Evolutionary conservation across 345 rosid genomes (phyloP), one percentile per base, ranked within the genome.

Genomic region (Populus pruinosa): DNA sequence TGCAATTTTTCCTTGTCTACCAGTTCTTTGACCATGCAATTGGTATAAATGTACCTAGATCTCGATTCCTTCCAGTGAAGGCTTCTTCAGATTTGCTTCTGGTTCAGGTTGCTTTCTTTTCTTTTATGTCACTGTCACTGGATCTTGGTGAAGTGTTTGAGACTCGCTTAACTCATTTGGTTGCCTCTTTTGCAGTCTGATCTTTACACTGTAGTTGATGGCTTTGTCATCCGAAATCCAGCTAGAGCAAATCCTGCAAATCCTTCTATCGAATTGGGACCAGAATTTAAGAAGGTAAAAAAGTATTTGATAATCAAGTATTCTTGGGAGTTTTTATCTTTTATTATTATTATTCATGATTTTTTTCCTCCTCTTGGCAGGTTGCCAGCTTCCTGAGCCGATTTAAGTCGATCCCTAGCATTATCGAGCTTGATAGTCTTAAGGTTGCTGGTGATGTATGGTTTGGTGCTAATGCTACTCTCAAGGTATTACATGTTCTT

Each of bases 11-110:
- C 71, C 9, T 71, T 83, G 25, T 68, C n/a, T 12, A 70, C 71
- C 81, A 93, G 98, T 93, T 96, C 87, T 96, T 92, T 82, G 97
- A 93, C 76, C 81, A 82, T 72, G 99, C 98, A 10, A 92, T 92
- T 53, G 99, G 98, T 75, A 88, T 86, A 69, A 92, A 93, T 70
- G 98, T 91, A 33, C 98, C 98, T 50, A 91, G 99, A 69, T 91
- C 97, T 53, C 90, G 99, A 65, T 93, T 93, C 88, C 93, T 96
- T 67, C 98, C 95, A 1, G 96, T 96, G 83, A 96, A 93, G 86
- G 92, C 99, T 77, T 87, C 94, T 85, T 92, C 94, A 86, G 99
- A 93, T 88, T 86, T 93, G 88, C 93, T 96, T 74, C 98, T 96
- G 82, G 98, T 92, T 83, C 98, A 92, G 99, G 98, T 90, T 81